Conservation (phyloP, 345 rosid genomes). For the Jatropha curcas region DNA sequence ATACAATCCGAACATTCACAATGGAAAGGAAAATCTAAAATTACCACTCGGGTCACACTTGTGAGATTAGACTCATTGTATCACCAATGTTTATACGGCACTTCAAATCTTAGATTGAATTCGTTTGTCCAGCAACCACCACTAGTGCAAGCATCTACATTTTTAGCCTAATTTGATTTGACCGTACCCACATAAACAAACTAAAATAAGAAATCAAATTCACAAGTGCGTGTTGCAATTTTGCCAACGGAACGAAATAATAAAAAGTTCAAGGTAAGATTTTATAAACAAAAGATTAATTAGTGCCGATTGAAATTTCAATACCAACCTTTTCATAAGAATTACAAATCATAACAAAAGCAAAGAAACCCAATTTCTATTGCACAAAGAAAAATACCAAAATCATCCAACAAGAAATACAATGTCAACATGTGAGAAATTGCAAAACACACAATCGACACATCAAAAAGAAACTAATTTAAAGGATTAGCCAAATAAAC, state of each 20-base stretch:
- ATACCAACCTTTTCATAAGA: background rate
- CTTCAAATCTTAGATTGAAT: background rate
- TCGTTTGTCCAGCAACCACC: background rate
- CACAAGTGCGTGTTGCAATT: background rate
- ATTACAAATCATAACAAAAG: background rate
- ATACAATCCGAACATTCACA: background rate
- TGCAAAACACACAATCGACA: too few species aligned
- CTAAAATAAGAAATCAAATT: background rate
- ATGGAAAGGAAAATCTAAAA: background rate
- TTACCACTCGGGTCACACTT: background rate
- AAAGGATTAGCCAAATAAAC: too few species aligned
- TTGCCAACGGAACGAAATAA: background rate
- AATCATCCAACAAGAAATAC: background rate
- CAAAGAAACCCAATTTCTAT: background rate
- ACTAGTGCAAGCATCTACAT: too few species aligned
- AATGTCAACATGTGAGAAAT: background rate
- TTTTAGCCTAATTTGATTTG: background rate
- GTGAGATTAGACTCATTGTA: background rate
- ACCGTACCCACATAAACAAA: background rate
- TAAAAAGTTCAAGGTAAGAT: background rate
- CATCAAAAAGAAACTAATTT: too few species aligned
- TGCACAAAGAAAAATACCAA: background rate
- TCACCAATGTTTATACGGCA: background rate
- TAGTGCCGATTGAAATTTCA: too few species aligned
- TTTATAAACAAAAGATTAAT: background rate